Evolutionary conservation across 78 protist genomes (phyloP).

Genomic region (Dictyostelium discoideum): DNA sequence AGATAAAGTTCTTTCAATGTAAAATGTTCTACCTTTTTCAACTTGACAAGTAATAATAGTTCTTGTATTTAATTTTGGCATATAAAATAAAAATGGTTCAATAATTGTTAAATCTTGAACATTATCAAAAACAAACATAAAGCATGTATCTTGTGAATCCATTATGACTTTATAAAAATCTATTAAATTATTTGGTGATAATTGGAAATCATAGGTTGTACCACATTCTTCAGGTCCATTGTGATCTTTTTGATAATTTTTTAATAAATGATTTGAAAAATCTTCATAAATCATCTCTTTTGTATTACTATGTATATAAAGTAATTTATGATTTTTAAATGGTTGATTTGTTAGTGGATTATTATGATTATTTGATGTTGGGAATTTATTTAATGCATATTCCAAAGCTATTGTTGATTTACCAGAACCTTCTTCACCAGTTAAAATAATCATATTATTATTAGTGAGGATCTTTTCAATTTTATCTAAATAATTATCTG

Average conservation of each 20-base stretch:
- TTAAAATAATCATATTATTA: neutral
- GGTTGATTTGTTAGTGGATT: neutral
- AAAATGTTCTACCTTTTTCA: neutral
- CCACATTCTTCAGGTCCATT: neutral
- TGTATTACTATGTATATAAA: neutral
- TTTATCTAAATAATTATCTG: neutral
- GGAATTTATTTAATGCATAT: neutral
- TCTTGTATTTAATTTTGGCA: slow-evolving; percentile 21
- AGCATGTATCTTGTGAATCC: neutral
- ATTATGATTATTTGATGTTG: neutral
- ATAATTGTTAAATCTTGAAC: neutral
- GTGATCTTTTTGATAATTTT: neutral
- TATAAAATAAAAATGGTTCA: slow-evolving; percentile 1
- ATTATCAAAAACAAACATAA: slow-evolving; percentile 1
- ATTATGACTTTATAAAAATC: slow-evolving; percentile 3
- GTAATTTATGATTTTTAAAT: neutral
- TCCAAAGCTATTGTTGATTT: neutral
- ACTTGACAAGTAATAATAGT: neutral
- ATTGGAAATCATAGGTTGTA: neutral
- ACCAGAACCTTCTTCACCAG: slow-evolving; percentile 26
- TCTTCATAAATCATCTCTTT: slow-evolving; percentile 14
- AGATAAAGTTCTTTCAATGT: neutral
- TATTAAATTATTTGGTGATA: slow-evolving; percentile 7
- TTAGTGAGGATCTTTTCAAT: neutral
- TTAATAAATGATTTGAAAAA: neutral